phyloP scores from a whole-genome alignment of 805 yeast genomes.

The Wickerhamomyces rabaulensis region DNA sequence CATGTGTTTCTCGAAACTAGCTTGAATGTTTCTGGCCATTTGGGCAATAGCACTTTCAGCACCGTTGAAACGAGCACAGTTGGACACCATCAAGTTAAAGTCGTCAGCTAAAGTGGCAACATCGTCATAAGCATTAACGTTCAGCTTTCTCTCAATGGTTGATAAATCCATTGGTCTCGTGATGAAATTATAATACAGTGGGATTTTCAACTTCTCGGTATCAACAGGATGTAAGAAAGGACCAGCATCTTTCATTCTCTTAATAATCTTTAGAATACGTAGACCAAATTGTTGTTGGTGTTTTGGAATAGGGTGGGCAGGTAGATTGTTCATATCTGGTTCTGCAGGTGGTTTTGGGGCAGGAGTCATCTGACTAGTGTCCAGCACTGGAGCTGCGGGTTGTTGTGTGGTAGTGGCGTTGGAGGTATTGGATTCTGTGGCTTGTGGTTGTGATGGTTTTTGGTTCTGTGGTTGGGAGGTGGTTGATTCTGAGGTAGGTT shows the following conservation, averaged over 20 bases:
- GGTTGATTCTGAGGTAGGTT: not conserved
- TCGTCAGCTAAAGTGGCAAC: constrained; percentile 69
- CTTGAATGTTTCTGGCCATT: constrained; percentile 88
- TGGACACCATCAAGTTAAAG: constrained; percentile 77
- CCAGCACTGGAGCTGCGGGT: not conserved
- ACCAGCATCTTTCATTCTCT: constrained; percentile 84
- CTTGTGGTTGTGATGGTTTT: not conserved
- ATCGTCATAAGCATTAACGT: constrained; percentile 62
- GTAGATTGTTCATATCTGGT: constrained; percentile 67
- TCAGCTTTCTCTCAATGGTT: constrained; percentile 80
- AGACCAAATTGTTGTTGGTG: constrained; percentile 82
- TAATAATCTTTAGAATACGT: constrained; percentile 79
- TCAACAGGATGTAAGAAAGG: constrained; percentile 93
- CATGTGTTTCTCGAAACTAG: constrained; percentile 90
- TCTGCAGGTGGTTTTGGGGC: constrained; percentile 74
- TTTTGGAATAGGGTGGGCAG: constrained; percentile 61
- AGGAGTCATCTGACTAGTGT: constrained; percentile 33
- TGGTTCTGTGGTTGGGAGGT: constrained; percentile 6
- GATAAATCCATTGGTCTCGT: constrained; percentile 89
- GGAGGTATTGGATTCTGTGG: constrained; percentile 1
- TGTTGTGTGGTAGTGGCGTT: not conserved
- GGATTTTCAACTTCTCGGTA: constrained; percentile 79
- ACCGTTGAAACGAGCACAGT: constrained; percentile 85
- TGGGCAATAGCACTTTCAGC: constrained; percentile 74
- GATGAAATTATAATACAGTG: constrained; percentile 81